Conservation (phyloP, 2,329 filamentous ascomycete species). For the Ceratocystis eucalypticola region DNA sequence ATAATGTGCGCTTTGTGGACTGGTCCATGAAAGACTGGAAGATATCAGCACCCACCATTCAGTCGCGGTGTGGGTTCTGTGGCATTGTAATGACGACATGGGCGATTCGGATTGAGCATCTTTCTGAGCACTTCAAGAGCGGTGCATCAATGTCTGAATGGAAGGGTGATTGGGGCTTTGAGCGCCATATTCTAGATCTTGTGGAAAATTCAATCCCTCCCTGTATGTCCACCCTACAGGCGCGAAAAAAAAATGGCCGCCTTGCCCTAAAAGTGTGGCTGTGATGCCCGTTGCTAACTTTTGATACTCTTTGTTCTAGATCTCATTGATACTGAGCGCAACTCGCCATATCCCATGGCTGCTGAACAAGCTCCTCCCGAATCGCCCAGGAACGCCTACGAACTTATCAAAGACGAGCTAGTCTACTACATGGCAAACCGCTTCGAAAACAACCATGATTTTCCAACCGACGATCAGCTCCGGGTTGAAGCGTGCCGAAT, state of each 20-base stretch:
- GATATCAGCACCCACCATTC: conserved; percentile 44
- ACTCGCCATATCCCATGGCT: conserved; percentile 40
- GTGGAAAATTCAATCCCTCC: conserved; percentile 55
- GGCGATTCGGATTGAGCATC: conserved; percentile 46
- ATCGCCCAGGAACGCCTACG: conserved; percentile 44
- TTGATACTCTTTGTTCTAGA: conserved; percentile 30
- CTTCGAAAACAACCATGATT: conserved; percentile 29
- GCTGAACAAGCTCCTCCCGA: conserved; percentile 33
- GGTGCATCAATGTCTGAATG: conserved; percentile 54
- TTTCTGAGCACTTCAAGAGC: conserved; percentile 55
- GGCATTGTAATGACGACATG: conserved; percentile 48
- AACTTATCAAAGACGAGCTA: conserved; percentile 46
- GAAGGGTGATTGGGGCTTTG: conserved; percentile 59
- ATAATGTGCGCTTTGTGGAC: conserved; percentile 45
- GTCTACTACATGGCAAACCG: conserved; percentile 38
- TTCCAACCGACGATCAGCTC: conserved; percentile 39
- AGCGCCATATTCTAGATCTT: conserved; percentile 45
- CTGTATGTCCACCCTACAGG: conserved; percentile 33
- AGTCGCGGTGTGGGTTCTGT: conserved; percentile 53
- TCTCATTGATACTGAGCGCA: conserved; percentile 50
- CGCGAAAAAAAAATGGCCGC: conserved; percentile 25
- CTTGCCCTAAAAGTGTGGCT: conserved; percentile 30
- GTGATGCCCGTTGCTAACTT: background rate
- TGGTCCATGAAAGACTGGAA: conserved; percentile 56
- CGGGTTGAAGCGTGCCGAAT: conserved; percentile 46